A percentile compares a stretch with the other conserved stretches of the same genome.
These are phyloP conservation scores for Backusella westeae DNA, from an alignment of 192 early-diverging fungal species.

Conservation along the genomic window DNA sequence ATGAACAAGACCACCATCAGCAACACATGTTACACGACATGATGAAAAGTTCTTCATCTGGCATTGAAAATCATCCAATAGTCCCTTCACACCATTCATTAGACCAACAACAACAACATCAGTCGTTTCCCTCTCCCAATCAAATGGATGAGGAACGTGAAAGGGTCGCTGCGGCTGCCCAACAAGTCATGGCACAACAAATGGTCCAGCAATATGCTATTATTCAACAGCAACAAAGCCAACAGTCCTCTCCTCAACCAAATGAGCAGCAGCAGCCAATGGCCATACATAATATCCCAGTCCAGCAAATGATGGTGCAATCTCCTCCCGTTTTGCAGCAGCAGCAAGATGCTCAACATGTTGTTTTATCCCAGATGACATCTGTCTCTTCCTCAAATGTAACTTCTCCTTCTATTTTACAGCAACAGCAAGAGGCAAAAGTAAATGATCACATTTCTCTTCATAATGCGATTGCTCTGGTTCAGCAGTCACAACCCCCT, in stretches of 20 bases:
- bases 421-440: conserved; percentile 6
- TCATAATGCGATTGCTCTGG: conserved; percentile 11
- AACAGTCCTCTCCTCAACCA: neutral
- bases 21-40: conserved; percentile 2
- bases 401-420: conserved; percentile 12
- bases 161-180: conserved; percentile 4
- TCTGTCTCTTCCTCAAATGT: neutral
- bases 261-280: neutral
- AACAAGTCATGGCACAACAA: conserved; percentile 8
- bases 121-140: neutral
- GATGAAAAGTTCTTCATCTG: conserved; percentile 3
- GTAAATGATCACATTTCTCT: conserved; percentile 6
- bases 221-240: neutral
- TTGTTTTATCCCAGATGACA: conserved; percentile 11
- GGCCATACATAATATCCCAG: neutral
- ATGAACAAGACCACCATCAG: neutral
- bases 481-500: neutral
- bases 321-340: neutral
- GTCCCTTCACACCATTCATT: conserved; percentile 12
- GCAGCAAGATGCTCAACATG: neutral
- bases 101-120: conserved; percentile 12
- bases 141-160: conserved; percentile 14
- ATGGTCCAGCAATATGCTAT: conserved; percentile 1
- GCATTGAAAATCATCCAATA: conserved; percentile 16
- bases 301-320: conserved; percentile 10